Evolutionary conservation across 306 rosid genomes (phyloP).

Genomic region (Herpetospermum pedunculosum): DNA sequence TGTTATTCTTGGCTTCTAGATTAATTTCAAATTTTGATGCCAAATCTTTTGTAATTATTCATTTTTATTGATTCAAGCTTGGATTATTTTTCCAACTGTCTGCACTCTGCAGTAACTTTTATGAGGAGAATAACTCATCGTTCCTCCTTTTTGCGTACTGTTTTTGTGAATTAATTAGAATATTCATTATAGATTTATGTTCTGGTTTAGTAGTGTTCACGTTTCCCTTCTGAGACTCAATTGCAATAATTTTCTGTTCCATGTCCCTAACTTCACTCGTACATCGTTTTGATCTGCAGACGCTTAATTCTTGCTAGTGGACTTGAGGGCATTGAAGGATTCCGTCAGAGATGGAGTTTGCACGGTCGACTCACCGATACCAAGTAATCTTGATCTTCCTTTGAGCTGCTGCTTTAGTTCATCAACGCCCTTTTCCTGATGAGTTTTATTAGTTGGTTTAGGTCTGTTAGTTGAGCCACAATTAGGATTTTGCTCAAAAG

Average conservation of each 20-base stretch:
- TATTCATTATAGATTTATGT: neutral
- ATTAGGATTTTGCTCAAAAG: neutral
- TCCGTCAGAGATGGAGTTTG: slow-evolving; percentile 89
- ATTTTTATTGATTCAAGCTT: neutral
- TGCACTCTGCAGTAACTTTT: neutral
- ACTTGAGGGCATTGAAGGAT: slow-evolving; percentile 69
- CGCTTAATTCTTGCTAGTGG: slow-evolving; percentile 95
- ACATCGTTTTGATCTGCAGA: slow-evolving; percentile 24
- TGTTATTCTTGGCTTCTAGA: neutral
- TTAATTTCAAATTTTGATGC: neutral
- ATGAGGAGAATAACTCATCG: neutral
- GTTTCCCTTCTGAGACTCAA: neutral
- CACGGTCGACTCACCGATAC: slow-evolving; percentile 82
- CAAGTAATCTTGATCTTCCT: slow-evolving; percentile 36
- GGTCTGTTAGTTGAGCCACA: neutral
- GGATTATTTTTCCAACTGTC: neutral
- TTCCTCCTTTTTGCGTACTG: neutral
- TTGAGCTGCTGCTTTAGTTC: slow-evolving; percentile 9
- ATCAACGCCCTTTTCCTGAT: neutral
- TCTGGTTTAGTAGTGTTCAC: neutral
- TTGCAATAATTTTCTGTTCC: neutral
- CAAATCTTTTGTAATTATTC: too few relatives aligned
- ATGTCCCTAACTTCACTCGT: neutral
- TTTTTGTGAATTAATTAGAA: neutral
- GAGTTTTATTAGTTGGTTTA: neutral